Evolutionary conservation across 495 filamentous ascomycete genomes (phyloP).

Genomic region (Aspergillus saccharolyticus): DNA sequence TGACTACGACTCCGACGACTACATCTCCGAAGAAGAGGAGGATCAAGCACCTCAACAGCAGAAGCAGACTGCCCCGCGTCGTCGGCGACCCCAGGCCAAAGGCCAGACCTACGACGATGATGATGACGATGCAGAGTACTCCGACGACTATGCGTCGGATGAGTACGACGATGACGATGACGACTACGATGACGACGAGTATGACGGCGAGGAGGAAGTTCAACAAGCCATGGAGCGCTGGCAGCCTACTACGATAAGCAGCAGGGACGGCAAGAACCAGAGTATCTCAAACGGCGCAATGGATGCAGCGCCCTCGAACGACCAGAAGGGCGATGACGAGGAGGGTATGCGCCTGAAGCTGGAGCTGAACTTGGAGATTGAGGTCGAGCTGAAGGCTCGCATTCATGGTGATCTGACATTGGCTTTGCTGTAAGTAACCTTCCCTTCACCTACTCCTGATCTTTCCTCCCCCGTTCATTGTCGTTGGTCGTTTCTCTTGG

Average conservation of each 20-base stretch:
- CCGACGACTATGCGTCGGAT: slow-evolving; percentile 50
- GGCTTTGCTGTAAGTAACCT: slow-evolving; percentile 69
- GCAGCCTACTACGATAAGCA: slow-evolving; percentile 17
- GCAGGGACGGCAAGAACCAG: slow-evolving; percentile 10
- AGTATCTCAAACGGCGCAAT: slow-evolving; percentile 26
- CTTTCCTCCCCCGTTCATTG: background rate
- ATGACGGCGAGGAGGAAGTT: slow-evolving; percentile 22
- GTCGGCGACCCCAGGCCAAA: slow-evolving; percentile 26
- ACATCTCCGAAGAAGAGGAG: slow-evolving; percentile 28
- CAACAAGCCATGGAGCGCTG: slow-evolving; percentile 43
- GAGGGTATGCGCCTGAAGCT: slow-evolving; percentile 64
- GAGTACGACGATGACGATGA: slow-evolving; percentile 33
- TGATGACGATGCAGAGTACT: slow-evolving; percentile 51
- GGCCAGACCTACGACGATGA: slow-evolving; percentile 32
- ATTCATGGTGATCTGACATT: slow-evolving; percentile 87
- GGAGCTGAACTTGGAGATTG: slow-evolving; percentile 82
- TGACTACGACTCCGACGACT: slow-evolving; percentile 33
- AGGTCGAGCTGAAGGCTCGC: slow-evolving; percentile 82
- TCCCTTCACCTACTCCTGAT: background rate
- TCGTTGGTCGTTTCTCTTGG: background rate
- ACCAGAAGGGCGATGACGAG: slow-evolving; percentile 31
- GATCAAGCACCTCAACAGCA: slow-evolving; percentile 20
- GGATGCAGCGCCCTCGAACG: slow-evolving; percentile 21
- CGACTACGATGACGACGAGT: slow-evolving; percentile 21
- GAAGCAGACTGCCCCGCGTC: slow-evolving; percentile 33